A percentile compares a stretch with the other conserved stretches of the same genome.
phyloP scores from a whole-genome alignment of 345 rosid genomes.

The Rubroshorea leprosula region DNA sequence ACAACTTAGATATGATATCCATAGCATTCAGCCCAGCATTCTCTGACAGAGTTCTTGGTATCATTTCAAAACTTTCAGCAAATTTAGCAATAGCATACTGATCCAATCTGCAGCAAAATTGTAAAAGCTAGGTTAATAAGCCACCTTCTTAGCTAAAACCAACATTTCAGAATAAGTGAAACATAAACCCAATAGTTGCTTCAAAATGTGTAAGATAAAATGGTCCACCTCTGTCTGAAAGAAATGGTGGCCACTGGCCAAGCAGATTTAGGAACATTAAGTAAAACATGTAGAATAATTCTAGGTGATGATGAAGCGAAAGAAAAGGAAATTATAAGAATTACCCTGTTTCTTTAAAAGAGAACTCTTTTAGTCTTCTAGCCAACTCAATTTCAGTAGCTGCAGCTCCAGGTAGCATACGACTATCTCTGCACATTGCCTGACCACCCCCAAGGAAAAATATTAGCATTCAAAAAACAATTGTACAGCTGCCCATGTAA shows the following conservation, averaged over 20 bases:
- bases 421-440: conserved; percentile 99
- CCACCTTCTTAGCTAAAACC: not conserved
- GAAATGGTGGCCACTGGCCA: no score
- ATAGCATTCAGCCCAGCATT: conserved; percentile 95
- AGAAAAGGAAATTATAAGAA: not conserved
- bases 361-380: conserved; percentile 84
- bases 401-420: conserved; percentile 89
- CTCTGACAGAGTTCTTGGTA: conserved; percentile 83
- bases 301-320: not conserved
- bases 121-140: not conserved
- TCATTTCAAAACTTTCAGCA: conserved; percentile 97
- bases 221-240: no score
- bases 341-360: conserved; percentile 93
- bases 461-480: not conserved
- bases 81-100: conserved; percentile 91
- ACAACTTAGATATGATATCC: conserved; percentile 88
- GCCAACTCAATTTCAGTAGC: conserved; percentile 97
- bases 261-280: not conserved
- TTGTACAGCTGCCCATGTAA: not conserved
- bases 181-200: not conserved
- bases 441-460: conserved; percentile 22
- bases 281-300: not conserved
- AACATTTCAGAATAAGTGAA: no score
- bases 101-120: conserved; percentile 65
- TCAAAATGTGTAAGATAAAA: conserved; percentile 1